Conservation (phyloP, 2,329 filamentous ascomycete species). For the Hymenoscyphus albidus region DNA sequence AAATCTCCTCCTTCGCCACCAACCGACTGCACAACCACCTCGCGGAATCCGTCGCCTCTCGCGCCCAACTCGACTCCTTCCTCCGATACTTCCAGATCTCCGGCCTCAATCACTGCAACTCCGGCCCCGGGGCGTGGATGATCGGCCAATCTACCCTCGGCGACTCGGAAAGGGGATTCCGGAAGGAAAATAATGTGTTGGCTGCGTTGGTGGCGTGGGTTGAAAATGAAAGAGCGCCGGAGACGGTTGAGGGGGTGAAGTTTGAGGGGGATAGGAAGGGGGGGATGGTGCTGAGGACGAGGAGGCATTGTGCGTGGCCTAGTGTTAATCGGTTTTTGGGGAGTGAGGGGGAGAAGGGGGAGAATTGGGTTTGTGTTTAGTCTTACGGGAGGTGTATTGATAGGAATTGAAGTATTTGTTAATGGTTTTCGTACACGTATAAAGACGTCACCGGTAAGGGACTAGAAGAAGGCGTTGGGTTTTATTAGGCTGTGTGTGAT, state of each 20-base stretch:
- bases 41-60: constrained; percentile 3
- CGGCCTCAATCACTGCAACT: constrained; percentile 49
- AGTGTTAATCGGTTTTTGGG: constrained; percentile 17
- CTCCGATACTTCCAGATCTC: constrained; percentile 50
- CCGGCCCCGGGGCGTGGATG: constrained; percentile 44
- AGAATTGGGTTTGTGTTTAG: constrained; percentile 26
- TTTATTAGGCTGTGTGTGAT: no score
- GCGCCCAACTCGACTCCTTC: constrained; percentile 37
- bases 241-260: constrained; percentile 38
- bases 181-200: constrained; percentile 39
- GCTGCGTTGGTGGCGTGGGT: constrained; percentile 47
- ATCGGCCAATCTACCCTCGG: constrained; percentile 30
- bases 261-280: constrained; percentile 38
- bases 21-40: constrained; percentile 27
- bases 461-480: no score
- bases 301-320: constrained; percentile 43
- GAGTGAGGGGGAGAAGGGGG: constrained; percentile 17
- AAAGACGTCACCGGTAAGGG: no score
- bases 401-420: no score
- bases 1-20: constrained; percentile 28
- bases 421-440: no score
- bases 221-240: constrained; percentile 39
- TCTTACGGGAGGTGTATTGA: neutral
- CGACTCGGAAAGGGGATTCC: constrained; percentile 1
- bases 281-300: constrained; percentile 41